Base-by-base conservation (phyloP, 805 yeast genomes). In the Zygoascus bituminiphila region DNA sequence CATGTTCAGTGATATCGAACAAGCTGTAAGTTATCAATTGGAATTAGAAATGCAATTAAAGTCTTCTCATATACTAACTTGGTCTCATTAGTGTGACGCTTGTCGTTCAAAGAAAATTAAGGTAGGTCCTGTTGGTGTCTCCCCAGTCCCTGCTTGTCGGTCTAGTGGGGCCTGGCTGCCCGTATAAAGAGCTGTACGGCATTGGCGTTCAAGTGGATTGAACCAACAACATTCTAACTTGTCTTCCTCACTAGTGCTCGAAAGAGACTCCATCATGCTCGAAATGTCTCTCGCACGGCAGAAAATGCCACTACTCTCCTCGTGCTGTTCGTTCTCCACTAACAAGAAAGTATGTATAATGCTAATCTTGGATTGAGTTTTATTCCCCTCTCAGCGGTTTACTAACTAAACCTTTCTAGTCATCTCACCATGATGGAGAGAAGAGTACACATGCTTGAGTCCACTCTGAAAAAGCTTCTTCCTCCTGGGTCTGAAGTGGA, bases 271-370 rank as follows among this genome's bases (percentile, higher is more conserved):
- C 95, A 2, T 76, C 75, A 53, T 87, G 95, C 60, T 69, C 81
- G 41, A 85, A 85, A 59, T 87, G 96, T 67, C 63, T 72, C 6
- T 78, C 75, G 47, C 87, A 84, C 60, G 70, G 73, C 20, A 82
- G 94, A 84, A 75, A 75, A 26, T 87, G 96, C 63, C 66, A 77
- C 1, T 87, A 87, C 60, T 81, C 89, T 20, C 95, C 96, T 14
- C 72, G 84, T 51, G 75, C 81, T 1, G 81, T 83, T 29, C 70
- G 95, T 47, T 80, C 91, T 4, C 95, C 95, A 0, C 67, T 87
- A 48, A 87, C 95, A 0, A 69, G 96, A 55, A 87, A 84, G 3
- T 56, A 53, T 23, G 54, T 41, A 4, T 15, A 33, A 24, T 25
- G 22, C 15, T 10, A 36, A 15, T 36, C 9, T 20, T 38, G 29